A percentile compares a stretch with the other conserved stretches of the same genome.
Conservation (phyloP, 108 stramenopile genomes). For the Fragilariopsis cylindrus region DNA sequence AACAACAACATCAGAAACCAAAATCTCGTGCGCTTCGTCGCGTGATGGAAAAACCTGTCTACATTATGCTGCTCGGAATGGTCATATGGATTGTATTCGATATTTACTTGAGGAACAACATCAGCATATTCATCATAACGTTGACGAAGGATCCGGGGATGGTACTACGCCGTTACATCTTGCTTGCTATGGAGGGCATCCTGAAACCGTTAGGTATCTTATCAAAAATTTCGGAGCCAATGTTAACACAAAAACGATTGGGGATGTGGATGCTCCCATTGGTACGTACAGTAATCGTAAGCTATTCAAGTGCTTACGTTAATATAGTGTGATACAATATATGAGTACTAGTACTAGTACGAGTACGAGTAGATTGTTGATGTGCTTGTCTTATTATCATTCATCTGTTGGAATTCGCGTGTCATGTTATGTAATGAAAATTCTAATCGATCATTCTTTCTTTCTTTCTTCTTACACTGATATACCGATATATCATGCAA, state of each 20-base stretch:
- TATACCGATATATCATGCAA: no score
- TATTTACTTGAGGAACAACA: conserved; percentile 27
- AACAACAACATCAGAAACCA: conserved; percentile 7
- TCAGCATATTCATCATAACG: not conserved
- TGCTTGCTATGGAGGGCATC: conserved; percentile 82
- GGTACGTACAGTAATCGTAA: no score
- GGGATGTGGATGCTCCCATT: no score
- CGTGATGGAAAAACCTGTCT: conserved; percentile 88
- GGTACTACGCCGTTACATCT: conserved; percentile 85
- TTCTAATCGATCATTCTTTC: no score
- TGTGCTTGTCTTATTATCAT: no score
- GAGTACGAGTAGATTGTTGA: no score
- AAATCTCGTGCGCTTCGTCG: conserved; percentile 41
- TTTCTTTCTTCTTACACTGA: no score
- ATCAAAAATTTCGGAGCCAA: conserved; percentile 33
- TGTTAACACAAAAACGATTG: conserved; percentile 55
- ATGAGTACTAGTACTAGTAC: no score
- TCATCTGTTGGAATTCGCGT: no score
- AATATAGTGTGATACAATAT: no score
- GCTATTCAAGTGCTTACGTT: no score
- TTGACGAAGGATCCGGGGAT: conserved; percentile 61
- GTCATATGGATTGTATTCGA: conserved; percentile 43
- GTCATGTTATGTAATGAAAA: no score
- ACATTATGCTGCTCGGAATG: conserved; percentile 87
- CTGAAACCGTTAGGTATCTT: conserved; percentile 50